A percentile compares a stretch with the other conserved stretches of the same genome.
Evolutionary conservation across 352 stramenopile species (phyloP).

Genomic region (Phytophthora capsici): DNA sequence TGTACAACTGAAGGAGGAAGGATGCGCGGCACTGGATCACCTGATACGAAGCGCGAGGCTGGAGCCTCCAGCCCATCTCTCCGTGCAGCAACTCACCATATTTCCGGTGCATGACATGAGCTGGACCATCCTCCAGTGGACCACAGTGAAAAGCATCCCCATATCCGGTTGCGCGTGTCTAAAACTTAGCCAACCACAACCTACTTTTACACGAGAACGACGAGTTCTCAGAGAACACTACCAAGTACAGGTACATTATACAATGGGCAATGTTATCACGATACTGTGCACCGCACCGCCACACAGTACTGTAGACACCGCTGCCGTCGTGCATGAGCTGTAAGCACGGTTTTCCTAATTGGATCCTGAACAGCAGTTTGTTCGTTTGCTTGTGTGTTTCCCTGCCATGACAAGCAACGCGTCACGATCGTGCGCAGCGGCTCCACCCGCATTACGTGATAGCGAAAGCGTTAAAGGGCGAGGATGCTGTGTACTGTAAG

Average conservation of each 20-base stretch:
- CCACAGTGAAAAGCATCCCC: constrained; percentile 21
- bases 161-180: constrained; percentile 34
- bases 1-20: constrained; percentile 11
- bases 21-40: constrained; percentile 26
- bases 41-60: constrained; percentile 1
- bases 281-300: no score
- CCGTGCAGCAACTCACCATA: not conserved
- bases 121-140: not conserved
- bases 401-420: constrained; percentile 19
- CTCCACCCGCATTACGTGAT: not conserved
- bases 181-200: not conserved
- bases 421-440: constrained; percentile 6
- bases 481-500: not conserved
- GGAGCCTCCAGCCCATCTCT: not conserved
- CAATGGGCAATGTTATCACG: no score
- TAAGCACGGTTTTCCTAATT: not conserved
- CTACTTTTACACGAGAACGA: no score
- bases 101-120: constrained; percentile 26
- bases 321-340: no score
- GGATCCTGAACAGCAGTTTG: constrained; percentile 17
- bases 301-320: no score
- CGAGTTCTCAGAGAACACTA: no score
- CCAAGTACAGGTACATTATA: not conserved
- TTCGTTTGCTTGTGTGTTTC: constrained; percentile 3
- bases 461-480: not conserved